Evolutionary conservation across 352 stramenopile genomes (phyloP), one percentile per base, ranked within the genome.

Genomic region (Globisporangium rhizosaccharum): DNA sequence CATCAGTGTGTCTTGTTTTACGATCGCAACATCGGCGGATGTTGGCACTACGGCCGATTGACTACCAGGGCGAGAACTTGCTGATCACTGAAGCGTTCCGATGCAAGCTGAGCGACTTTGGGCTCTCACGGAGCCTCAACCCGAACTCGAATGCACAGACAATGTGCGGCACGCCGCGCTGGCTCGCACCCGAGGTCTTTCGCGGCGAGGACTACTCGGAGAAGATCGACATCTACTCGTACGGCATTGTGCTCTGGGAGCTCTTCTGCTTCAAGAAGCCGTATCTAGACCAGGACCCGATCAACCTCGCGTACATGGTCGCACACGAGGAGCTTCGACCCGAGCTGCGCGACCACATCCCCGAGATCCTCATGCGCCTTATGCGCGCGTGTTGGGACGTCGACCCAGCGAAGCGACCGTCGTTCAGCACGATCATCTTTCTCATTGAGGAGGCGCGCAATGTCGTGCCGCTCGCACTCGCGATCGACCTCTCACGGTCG

Each of bases 161-260:
- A 1, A 85, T 89, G 63, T 93, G 81, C 44, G 83, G 83, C 7
- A 93, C 83, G 4, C 81, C 81, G 10, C 71, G 81, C 5, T 93
- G 83, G 83, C 71, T 91, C 53, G 83, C 83, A 25, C 83, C 83
- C 30, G 83, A 93, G 63, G 80, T 93, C n/a, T 93, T 90, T 47
- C 79, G 81, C 28, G 83, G 83, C 39, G 81, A 93, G 48, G 78
- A 87, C 39, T 93, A 91, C 66, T 88, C 79, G 41, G 83, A 93
- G 57, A 93, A 93, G 68, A 88, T 93, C 33, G 83, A 93, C 52
- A 61, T 93, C 3, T 91, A 93, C 63, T 91, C 81, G 30, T 91
- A 90, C 61, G 76, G 79, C 59, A 90, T 93, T 52, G 84, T 94
- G 33, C 67, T 94, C 50, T 92, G 80, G 81, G 78, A 90, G 51